Percentiles rank a stretch among this genome's conserved stretches.
phyloP scores from a whole-genome alignment of 1,284 basidiomycete genomes.

The Trichosporon coremiiforme region DNA sequence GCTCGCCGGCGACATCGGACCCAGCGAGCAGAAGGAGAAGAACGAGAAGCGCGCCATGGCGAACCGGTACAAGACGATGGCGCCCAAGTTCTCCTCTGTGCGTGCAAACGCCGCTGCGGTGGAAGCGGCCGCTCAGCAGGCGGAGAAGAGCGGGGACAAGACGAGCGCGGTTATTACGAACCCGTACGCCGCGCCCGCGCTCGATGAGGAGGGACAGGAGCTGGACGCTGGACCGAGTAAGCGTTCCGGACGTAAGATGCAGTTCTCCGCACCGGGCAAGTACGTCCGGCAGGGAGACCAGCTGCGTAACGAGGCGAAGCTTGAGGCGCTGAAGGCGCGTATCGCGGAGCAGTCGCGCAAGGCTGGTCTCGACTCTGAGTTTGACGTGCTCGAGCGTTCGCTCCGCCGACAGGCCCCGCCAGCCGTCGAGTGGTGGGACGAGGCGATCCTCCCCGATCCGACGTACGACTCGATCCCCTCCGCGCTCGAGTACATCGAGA shows the following conservation, averaged over 20 bases:
- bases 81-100: conserved; percentile 93
- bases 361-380: conserved; percentile 88
- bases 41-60: conserved; percentile 50
- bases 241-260: conserved; percentile 62
- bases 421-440: conserved; percentile 96
- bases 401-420: conserved; percentile 85
- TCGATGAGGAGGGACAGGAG: conserved; percentile 66
- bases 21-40: conserved; percentile 36
- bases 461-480: conserved; percentile 70
- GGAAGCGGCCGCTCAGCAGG: conserved; percentile 26
- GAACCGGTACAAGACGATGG: conserved; percentile 85
- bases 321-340: conserved; percentile 87
- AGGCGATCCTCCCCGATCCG: conserved; percentile 71
- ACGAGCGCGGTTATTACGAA: conserved; percentile 58
- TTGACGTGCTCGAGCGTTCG: conserved; percentile 83
- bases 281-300: conserved; percentile 82
- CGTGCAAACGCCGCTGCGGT: conserved; percentile 61
- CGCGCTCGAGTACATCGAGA: conserved; percentile 60
- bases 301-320: conserved; percentile 74
- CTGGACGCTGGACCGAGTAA: conserved; percentile 59
- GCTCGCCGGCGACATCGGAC: conserved; percentile 65
- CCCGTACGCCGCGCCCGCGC: conserved; percentile 64
- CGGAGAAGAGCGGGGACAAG: conserved; percentile 24
- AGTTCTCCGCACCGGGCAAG: conserved; percentile 88
- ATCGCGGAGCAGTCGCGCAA: conserved; percentile 90